Conservation (phyloP, 192 early-diverging fungal genomes). For the Entomortierella beljakovae region DNA sequence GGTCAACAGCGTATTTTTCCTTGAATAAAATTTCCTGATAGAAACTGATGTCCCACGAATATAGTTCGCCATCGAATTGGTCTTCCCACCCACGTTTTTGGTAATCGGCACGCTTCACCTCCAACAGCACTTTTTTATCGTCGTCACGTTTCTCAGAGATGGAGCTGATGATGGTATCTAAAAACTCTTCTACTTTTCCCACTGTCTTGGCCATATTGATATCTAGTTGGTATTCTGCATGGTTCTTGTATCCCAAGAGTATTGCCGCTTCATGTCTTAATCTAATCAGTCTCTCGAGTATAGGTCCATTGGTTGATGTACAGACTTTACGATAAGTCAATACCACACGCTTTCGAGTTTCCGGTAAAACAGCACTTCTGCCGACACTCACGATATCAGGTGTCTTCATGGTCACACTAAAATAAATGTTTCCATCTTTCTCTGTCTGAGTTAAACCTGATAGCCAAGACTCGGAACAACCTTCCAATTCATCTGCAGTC, state of each 20-base stretch:
- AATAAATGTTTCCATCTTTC: constrained; percentile 64
- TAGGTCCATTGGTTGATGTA: constrained; percentile 53
- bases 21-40: constrained; percentile 80
- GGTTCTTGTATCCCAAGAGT: constrained; percentile 77
- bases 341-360: constrained; percentile 23
- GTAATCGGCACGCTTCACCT: constrained; percentile 68
- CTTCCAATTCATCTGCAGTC: constrained; percentile 46
- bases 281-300: constrained; percentile 39
- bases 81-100: constrained; percentile 59
- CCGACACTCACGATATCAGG: constrained; percentile 42
- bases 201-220: constrained; percentile 86
- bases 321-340: constrained; percentile 48
- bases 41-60: constrained; percentile 81
- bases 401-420: constrained; percentile 66
- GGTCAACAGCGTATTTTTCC: constrained; percentile 78
- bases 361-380: constrained; percentile 19
- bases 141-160: constrained; percentile 67
- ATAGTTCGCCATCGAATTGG: constrained; percentile 70
- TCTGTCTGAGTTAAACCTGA: constrained; percentile 42
- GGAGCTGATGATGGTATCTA: constrained; percentile 67
- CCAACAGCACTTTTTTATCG: constrained; percentile 71
- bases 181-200: constrained; percentile 72
- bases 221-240: constrained; percentile 81
- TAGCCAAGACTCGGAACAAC: constrained; percentile 54
- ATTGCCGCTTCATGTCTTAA: constrained; percentile 65